phyloP scores from a whole-genome alignment of 2,329 filamentous ascomycete genomes.

The Aspergillus pseudoviridinutans region DNA sequence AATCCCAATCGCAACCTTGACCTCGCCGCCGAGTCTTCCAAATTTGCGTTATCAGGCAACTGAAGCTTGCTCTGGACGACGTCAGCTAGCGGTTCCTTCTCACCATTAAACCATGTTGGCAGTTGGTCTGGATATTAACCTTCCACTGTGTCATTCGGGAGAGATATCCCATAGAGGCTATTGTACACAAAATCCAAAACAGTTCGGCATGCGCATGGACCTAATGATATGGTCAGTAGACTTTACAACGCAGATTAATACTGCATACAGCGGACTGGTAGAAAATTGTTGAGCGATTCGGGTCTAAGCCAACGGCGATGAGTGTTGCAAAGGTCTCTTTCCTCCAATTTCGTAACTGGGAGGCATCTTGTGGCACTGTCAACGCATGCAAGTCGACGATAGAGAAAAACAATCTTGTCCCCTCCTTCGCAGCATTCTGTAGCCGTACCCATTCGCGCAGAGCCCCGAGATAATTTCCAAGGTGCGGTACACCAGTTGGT shows the following conservation, averaged over 20 bases:
- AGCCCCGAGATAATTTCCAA: slow-evolving; percentile 94
- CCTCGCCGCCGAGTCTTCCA: slow-evolving; percentile 56
- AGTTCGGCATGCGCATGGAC: slow-evolving; percentile 78
- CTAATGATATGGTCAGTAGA: slow-evolving; percentile 36
- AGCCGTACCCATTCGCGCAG: slow-evolving; percentile 79
- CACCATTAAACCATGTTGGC: not conserved
- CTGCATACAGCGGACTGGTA: slow-evolving; percentile 68
- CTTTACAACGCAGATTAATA: not conserved
- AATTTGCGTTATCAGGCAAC: slow-evolving; percentile 54
- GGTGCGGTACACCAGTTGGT: slow-evolving; percentile 86
- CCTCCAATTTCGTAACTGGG: slow-evolving; percentile 59
- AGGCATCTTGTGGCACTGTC: slow-evolving; percentile 67
- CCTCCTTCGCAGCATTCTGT: slow-evolving; percentile 59
- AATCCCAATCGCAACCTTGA: slow-evolving; percentile 76
- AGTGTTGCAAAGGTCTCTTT: slow-evolving; percentile 74
- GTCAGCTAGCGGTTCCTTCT: slow-evolving; percentile 7
- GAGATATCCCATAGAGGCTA: slow-evolving; percentile 88
- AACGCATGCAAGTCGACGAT: slow-evolving; percentile 94
- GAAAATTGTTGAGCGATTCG: slow-evolving; percentile 73
- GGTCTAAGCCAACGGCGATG: slow-evolving; percentile 78
- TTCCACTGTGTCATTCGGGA: slow-evolving; percentile 99
- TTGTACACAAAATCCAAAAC: slow-evolving; percentile 95
- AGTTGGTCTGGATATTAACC: slow-evolving; percentile 45
- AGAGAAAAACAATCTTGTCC: slow-evolving; percentile 70
- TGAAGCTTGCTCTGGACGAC: slow-evolving; percentile 65